Conservation (phyloP, 495 filamentous ascomycete genomes). For the Penicillium riverlandense region DNA sequence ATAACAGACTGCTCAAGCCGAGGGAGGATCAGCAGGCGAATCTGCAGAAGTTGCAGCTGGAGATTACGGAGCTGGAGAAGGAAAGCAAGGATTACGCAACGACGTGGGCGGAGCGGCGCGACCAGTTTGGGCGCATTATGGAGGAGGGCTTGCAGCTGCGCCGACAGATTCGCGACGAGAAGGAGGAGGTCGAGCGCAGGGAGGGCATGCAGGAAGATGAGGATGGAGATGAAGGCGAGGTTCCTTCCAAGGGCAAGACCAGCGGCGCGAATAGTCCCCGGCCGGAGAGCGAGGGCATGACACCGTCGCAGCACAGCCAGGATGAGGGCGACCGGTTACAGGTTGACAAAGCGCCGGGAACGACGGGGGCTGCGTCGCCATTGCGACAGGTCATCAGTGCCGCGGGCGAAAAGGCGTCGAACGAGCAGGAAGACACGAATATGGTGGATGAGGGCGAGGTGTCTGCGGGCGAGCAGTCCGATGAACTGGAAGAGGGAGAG, state of each 20-base stretch:
- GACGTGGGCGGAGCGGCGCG: constrained; percentile 79
- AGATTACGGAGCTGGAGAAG: constrained; percentile 79
- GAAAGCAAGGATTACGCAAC: constrained; percentile 75
- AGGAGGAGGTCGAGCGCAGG: constrained; percentile 71
- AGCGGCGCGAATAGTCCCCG: constrained; percentile 61
- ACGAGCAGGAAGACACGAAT: constrained; percentile 43
- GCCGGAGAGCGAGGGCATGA: constrained; percentile 45
- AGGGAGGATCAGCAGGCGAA: constrained; percentile 76
- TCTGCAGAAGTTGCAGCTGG: constrained; percentile 71
- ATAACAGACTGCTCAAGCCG: constrained; percentile 67
- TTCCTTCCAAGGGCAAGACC: constrained; percentile 39
- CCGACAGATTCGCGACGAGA: constrained; percentile 85
- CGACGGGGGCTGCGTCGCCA: constrained; percentile 29
- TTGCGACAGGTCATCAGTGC: constrained; percentile 31
- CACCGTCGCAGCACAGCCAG: constrained; percentile 42
- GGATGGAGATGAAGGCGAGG: constrained; percentile 65
- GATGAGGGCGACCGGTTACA: constrained; percentile 36
- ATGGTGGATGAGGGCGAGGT: constrained; percentile 64
- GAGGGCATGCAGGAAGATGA: constrained; percentile 76
- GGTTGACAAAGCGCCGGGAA: constrained; percentile 24
- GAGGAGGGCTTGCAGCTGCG: constrained; percentile 84
- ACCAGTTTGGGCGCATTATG: constrained; percentile 86
- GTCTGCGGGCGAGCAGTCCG: constrained; percentile 26
- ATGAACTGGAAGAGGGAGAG: constrained; percentile 42
- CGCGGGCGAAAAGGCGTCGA: constrained; percentile 21